Percentiles rank a stretch among this genome's conserved stretches.
Conservation (phyloP, 1,284 basidiomycete species). For the Puccinia brachypodii region DNA sequence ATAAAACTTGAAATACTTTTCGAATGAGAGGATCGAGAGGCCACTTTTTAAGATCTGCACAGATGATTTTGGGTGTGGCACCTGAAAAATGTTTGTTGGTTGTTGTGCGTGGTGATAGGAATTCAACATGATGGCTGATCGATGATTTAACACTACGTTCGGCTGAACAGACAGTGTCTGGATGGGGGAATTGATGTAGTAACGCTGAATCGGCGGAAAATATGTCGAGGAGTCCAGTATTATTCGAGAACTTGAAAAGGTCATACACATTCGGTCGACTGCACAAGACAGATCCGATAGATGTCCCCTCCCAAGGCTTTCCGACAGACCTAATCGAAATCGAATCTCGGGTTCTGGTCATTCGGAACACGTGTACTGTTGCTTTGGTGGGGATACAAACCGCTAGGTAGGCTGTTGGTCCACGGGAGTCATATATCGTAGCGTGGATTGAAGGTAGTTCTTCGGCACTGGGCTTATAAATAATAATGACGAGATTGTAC, state of each 20-base stretch:
- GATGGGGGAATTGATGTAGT: constrained; percentile 32
- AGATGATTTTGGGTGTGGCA: background rate
- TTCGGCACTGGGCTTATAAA: constrained; percentile 29
- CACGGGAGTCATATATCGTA: constrained; percentile 35
- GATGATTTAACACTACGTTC: constrained; percentile 17
- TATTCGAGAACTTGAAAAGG: constrained; percentile 60
- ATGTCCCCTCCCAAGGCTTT: constrained; percentile 61
- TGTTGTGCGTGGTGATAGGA: constrained; percentile 6
- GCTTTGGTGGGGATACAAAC: constrained; percentile 40
- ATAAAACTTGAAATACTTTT: constrained; percentile 38
- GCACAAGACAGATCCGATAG: constrained; percentile 65
- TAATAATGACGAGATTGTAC: background rate
- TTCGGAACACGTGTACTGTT: constrained; percentile 29
- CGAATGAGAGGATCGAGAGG: constrained; percentile 20
- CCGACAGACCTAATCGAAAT: constrained; percentile 26
- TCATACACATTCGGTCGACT: constrained; percentile 69
- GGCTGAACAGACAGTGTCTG: constrained; percentile 6
- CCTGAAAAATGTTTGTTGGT: background rate
- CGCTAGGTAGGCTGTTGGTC: constrained; percentile 29
- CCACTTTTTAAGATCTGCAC: constrained; percentile 38
- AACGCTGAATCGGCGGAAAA: constrained; percentile 39
- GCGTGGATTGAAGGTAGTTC: constrained; percentile 47
- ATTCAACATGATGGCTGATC: constrained; percentile 37
- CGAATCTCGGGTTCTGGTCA: constrained; percentile 26
- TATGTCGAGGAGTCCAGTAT: constrained; percentile 27